Percentiles rank a stretch among this genome's conserved stretches.
These are phyloP conservation scores for Aspergillus unguis DNA, from an alignment of 2,329 filamentous ascomycete species.

Conservation along the genomic window DNA sequence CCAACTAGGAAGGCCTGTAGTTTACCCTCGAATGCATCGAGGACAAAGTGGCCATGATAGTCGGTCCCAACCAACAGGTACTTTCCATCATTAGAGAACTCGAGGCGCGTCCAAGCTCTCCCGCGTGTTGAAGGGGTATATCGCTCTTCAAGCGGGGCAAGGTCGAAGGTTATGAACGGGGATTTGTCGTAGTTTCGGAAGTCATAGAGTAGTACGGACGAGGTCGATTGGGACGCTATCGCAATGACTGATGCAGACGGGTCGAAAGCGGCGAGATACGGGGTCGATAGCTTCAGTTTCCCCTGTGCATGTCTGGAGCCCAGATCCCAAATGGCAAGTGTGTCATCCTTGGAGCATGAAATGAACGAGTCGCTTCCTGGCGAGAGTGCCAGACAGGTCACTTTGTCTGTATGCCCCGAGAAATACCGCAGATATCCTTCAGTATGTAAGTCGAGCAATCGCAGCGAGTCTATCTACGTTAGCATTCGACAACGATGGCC, in stretches of 20 bases:
- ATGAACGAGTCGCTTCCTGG: slow-evolving; percentile 88
- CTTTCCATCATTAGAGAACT: slow-evolving; percentile 96
- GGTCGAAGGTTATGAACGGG: slow-evolving; percentile 82
- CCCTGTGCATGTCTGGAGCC: slow-evolving; percentile 76
- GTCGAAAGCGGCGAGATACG: slow-evolving; percentile 84
- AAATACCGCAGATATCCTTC: slow-evolving; percentile 97
- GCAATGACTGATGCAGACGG: slow-evolving; percentile 90
- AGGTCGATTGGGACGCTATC: slow-evolving; percentile 75
- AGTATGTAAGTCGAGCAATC: slow-evolving; percentile 85
- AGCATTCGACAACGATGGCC: not conserved
- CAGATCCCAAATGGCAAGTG: slow-evolving; percentile 86
- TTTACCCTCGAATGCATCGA: slow-evolving; percentile 87
- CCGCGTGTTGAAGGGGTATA: slow-evolving; percentile 49
- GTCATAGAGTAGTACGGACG: slow-evolving; percentile 84
- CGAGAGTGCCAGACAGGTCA: slow-evolving; percentile 79
- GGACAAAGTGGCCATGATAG: slow-evolving; percentile 77
- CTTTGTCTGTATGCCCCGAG: slow-evolving; percentile 77
- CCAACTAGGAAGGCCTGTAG: slow-evolving; percentile 69
- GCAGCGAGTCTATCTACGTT: slow-evolving; percentile 58
- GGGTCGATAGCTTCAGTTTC: slow-evolving; percentile 72
- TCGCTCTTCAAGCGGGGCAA: slow-evolving; percentile 57
- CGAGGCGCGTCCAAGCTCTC: slow-evolving; percentile 75
- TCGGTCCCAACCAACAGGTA: slow-evolving; percentile 79
- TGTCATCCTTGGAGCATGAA: slow-evolving; percentile 86
- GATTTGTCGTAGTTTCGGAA: slow-evolving; percentile 89